phyloP scores from a whole-genome alignment of 2,329 filamentous ascomycete genomes.

The Sporothrix brasiliensis region DNA sequence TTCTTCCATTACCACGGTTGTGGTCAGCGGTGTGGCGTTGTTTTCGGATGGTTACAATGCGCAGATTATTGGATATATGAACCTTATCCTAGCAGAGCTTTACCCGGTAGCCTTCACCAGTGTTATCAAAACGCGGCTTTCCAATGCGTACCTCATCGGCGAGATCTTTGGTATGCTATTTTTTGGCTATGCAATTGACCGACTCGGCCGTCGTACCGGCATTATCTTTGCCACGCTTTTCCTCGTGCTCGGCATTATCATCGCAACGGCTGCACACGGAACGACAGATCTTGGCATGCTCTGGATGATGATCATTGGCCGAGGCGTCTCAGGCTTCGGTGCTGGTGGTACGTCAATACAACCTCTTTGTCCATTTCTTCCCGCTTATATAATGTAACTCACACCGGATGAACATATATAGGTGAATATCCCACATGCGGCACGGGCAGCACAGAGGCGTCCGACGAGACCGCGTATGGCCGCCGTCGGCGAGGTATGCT shows the following conservation, averaged over 20 bases:
- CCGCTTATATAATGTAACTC: conserved; percentile 20
- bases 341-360: conserved; percentile 43
- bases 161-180: conserved; percentile 60
- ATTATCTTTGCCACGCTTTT: conserved; percentile 52
- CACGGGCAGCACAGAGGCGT: conserved; percentile 16
- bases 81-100: conserved; percentile 47
- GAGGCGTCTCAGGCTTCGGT: conserved; percentile 49
- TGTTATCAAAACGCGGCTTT: conserved; percentile 54
- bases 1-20: not conserved
- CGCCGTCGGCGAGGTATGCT: conserved; percentile 23
- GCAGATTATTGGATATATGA: conserved; percentile 49
- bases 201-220: conserved; percentile 54
- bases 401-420: not conserved
- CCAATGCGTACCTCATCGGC: conserved; percentile 59
- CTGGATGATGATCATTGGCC: conserved; percentile 54
- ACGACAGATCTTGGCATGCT: conserved; percentile 47
- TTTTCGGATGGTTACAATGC: conserved; percentile 41
- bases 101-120: conserved; percentile 50
- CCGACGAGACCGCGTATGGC: conserved; percentile 18
- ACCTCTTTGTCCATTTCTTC: not conserved
- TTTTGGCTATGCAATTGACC: conserved; percentile 56
- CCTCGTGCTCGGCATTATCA: conserved; percentile 48
- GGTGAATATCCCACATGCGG: conserved; percentile 10
- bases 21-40: conserved; percentile 12
- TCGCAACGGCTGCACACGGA: conserved; percentile 52